Base-by-base conservation (phyloP, 768 basidiomycete genomes). In the Pleurotus ostreatus region DNA sequence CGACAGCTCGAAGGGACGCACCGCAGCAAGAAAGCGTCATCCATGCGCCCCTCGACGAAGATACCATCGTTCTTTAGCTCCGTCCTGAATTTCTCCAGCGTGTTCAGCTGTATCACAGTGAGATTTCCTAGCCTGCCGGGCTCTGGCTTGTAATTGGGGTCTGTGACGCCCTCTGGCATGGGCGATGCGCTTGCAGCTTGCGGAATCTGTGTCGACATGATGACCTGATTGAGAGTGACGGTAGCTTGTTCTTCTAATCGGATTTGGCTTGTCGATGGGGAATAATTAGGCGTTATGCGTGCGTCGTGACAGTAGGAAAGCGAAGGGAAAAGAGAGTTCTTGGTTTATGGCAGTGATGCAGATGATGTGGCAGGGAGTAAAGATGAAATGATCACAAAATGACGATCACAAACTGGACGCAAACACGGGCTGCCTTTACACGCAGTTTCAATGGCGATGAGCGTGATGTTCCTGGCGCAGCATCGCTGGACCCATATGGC, bases 81-180 rank as follows among this genome's bases (percentile, higher is more conserved):
- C 60, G 77, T 74, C 68, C 79, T 82, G 70, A 95, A 77, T 63
- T 85, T 80, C 34, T 86, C 81, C 56, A 94, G 83, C 2, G 83
- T 78, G 58, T 83, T 74, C 60, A 80, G 78, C 65, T 93, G 89
- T 5, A 67, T 57, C 0, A 76, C 66, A 1, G 81, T 80, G 63
- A 94, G 79, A 68, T 94, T 92, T n/a, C 92, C 92, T 39, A 92
- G 71, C 26, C 85, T 78, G 13, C 92, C 92, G 16, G 90, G 85
- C 1, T 74, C 73, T 11, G 88, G 86, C 62, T 74, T 81, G 69
- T 84, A 88, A 68, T 78, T 78, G 15, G 83, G 78, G 69, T 87
- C 80, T 2, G 84, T 84, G 58, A 85, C 72, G 56, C 83, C 83
- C 37, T 71, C 71, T 15, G 84, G 83, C 65, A 85, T 71, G 1